Conservation (phyloP, 176 grass and related monocot genomes). For the Avena eriantha region DNA sequence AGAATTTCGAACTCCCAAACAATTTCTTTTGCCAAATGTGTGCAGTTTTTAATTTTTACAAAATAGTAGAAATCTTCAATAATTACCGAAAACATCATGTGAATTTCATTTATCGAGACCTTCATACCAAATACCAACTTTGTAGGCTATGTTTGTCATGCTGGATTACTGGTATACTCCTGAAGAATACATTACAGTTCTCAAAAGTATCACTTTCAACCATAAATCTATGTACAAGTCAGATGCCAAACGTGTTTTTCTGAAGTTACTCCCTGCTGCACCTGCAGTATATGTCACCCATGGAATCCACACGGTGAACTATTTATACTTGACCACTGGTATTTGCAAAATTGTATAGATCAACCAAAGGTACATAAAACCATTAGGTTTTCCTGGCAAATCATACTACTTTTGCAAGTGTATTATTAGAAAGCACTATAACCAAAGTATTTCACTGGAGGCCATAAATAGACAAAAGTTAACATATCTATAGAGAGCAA, state of each 20-base stretch:
- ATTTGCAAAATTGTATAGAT: not conserved
- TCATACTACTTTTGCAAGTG: not conserved
- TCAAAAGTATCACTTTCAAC: conserved; percentile 20
- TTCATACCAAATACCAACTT: not conserved
- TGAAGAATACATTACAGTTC: not conserved
- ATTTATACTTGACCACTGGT: not conserved
- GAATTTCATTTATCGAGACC: not conserved
- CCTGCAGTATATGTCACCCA: not conserved
- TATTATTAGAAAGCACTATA: not conserved
- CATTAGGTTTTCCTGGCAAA: not conserved
- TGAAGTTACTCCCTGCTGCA: not conserved
- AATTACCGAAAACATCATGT: not conserved
- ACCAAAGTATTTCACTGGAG: not conserved
- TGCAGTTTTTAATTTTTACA: not conserved
- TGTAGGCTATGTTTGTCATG: conserved; percentile 11
- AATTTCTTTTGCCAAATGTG: not conserved
- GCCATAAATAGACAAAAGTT: not conserved
- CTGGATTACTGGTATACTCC: not conserved
- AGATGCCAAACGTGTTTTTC: not conserved
- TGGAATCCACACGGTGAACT: not conserved
- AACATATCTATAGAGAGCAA: not conserved
- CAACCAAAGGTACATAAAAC: not conserved
- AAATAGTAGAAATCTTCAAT: not conserved
- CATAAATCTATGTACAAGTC: not conserved
- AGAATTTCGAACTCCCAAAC: not conserved